Evolutionary conservation across 495 filamentous ascomycete genomes (phyloP).

Genomic region (Aspergillus leporis): DNA sequence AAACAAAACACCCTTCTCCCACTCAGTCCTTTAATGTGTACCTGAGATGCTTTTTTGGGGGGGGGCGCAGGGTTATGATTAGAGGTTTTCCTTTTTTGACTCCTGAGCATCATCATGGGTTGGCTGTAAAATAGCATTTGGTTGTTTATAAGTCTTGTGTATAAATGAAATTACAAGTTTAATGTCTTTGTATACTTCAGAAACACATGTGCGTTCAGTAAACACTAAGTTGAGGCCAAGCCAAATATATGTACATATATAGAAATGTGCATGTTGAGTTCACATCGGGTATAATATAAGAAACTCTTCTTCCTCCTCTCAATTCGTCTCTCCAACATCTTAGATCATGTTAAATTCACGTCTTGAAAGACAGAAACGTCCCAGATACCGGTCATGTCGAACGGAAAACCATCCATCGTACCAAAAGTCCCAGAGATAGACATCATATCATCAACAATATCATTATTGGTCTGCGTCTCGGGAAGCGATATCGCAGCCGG

Average conservation of each 20-base stretch:
- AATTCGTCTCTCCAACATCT: not conserved
- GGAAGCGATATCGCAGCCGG: constrained; percentile 46
- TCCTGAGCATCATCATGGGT: constrained; percentile 26
- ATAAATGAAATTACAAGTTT: constrained; percentile 35
- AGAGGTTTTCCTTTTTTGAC: constrained; percentile 18
- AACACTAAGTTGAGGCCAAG: not conserved
- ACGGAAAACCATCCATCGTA: constrained; percentile 52
- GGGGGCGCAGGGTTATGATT: constrained; percentile 16
- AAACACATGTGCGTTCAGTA: not conserved
- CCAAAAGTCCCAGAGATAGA: constrained; percentile 51
- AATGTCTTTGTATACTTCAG: constrained; percentile 8
- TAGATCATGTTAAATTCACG: constrained; percentile 36
- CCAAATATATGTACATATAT: not conserved
- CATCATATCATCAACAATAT: constrained; percentile 55
- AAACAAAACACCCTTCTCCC: constrained; percentile 3
- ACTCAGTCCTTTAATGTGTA: constrained; percentile 14
- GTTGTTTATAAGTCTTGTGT: constrained; percentile 34
- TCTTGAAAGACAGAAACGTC: constrained; percentile 51
- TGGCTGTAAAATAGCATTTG: constrained; percentile 47
- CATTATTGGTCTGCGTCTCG: constrained; percentile 51
- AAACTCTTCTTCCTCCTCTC: not conserved
- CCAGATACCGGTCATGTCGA: constrained; percentile 55
- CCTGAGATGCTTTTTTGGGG: constrained; percentile 14
- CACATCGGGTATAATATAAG: constrained; percentile 1
- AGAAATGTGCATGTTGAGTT: not conserved